Conservation (phyloP, 495 filamentous ascomycete genomes). For the Daldinia caldariorum region DNA sequence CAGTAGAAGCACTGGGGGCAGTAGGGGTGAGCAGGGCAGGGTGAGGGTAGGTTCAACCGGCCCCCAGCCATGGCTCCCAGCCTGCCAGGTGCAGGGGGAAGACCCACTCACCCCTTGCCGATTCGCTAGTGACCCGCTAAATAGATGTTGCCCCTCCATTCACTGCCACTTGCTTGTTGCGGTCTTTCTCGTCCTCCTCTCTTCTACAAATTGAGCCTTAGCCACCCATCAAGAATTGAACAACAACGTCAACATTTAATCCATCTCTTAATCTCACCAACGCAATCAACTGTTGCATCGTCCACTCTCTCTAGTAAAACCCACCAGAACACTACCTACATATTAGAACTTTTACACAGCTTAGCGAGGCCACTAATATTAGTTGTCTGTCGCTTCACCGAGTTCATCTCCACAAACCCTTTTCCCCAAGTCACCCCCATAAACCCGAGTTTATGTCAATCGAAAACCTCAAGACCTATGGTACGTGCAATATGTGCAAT, state of each 20-base stretch:
- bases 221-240: constrained; percentile 40
- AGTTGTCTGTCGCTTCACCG: constrained; percentile 58
- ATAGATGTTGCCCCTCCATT: constrained; percentile 45
- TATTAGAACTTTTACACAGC: constrained; percentile 18
- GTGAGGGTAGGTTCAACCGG: constrained; percentile 11
- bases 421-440: constrained; percentile 59
- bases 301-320: constrained; percentile 20
- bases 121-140: constrained; percentile 37
- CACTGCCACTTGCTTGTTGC: constrained; percentile 33
- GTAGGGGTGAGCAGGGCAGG: too few relatives aligned
- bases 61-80: constrained; percentile 7
- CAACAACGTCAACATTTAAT: constrained; percentile 32
- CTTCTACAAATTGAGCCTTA: constrained; percentile 36
- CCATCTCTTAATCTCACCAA: constrained; percentile 28
- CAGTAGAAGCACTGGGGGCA: too few relatives aligned
- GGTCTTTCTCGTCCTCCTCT: constrained; percentile 40
- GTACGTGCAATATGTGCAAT: constrained; percentile 71
- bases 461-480: constrained; percentile 99
- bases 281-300: constrained; percentile 7
- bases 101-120: constrained; percentile 35
- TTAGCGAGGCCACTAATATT: constrained; percentile 50
- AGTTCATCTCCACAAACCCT: constrained; percentile 49
- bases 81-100: constrained; percentile 31
- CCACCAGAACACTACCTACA: constrained; percentile 14
- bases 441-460: constrained; percentile 97